Percentiles rank a stretch among this genome's conserved stretches.
phyloP scores from a whole-genome alignment of 1,284 basidiomycete genomes.

The Taiwanofungus camphoratus region DNA sequence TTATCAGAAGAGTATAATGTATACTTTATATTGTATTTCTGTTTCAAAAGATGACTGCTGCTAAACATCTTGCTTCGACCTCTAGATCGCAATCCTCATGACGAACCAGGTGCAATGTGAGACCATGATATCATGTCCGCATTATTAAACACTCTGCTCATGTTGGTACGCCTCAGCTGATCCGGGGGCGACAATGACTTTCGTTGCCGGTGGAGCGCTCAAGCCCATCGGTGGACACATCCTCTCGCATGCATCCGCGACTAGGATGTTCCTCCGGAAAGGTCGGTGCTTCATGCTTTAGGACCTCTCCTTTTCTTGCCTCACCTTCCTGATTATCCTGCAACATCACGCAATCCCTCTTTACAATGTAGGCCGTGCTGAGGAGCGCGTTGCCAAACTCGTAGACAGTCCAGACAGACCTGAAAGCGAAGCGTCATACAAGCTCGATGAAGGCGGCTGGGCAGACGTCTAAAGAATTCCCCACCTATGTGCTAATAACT shows the following conservation, averaged over 20 bases:
- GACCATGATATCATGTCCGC: conserved; percentile 14
- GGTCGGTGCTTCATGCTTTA: too few relatives aligned
- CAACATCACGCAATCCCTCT: too few relatives aligned
- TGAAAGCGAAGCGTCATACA: conserved; percentile 90
- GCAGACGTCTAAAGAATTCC: conserved; percentile 47
- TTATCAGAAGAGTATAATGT: conserved; percentile 89
- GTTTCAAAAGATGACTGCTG: conserved; percentile 17
- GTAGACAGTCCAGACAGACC: conserved; percentile 90
- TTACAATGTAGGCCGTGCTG: conserved; percentile 67
- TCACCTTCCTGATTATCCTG: too few relatives aligned
- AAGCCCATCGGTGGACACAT: conserved; percentile 89
- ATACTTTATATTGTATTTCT: conserved; percentile 11
- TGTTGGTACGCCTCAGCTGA: conserved; percentile 51
- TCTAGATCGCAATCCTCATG: conserved; percentile 76
- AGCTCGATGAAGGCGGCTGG: conserved; percentile 84
- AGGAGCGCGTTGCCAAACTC: conserved; percentile 93
- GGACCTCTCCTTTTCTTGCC: too few relatives aligned
- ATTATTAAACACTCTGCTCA: conserved; percentile 3
- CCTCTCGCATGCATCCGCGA: conserved; percentile 81
- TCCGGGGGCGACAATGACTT: conserved; percentile 91
- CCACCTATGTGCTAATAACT: neutral
- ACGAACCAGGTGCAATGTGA: conserved; percentile 91
- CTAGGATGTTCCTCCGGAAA: conserved; percentile 82
- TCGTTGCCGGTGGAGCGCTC: conserved; percentile 82
- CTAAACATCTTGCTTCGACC: neutral